A percentile compares a stretch with the other conserved stretches of the same genome.
These are phyloP conservation scores for Collybia sp. DNA, from an alignment of 768 basidiomycete genomes.

Conservation along the genomic window DNA sequence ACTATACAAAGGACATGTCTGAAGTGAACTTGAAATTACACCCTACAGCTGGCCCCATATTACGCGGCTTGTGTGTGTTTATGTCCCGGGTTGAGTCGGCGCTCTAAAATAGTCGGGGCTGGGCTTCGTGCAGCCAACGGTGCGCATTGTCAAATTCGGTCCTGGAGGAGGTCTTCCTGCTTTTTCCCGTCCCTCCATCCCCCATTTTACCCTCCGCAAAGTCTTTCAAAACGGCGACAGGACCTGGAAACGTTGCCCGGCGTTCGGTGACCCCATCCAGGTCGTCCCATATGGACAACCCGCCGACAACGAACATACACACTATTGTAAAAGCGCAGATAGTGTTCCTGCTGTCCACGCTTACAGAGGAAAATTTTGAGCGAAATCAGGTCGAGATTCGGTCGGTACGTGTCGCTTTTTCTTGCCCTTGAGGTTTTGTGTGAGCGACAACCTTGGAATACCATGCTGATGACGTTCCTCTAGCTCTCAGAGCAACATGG, in stretches of 20 bases:
- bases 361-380: constrained; percentile 96
- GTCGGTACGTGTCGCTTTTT: constrained; percentile 60
- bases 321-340: constrained; percentile 97
- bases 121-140: constrained; percentile 4
- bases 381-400: constrained; percentile 93
- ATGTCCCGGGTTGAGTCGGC: too few relatives aligned
- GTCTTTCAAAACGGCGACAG: constrained; percentile 65
- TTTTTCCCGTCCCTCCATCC: constrained; percentile 23
- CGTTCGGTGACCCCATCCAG: constrained; percentile 75
- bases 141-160: constrained; percentile 28
- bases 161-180: constrained; percentile 32
- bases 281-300: constrained; percentile 85
- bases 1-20: constrained; percentile 30
- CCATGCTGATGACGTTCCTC: not conserved
- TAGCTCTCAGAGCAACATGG: constrained; percentile 97
- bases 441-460: too few relatives aligned
- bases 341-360: constrained; percentile 92
- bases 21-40: constrained; percentile 4
- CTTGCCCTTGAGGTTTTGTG: too few relatives aligned
- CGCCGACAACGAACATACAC: constrained; percentile 81
- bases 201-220: constrained; percentile 32
- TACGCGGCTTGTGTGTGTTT: too few relatives aligned
- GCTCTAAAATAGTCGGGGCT: too few relatives aligned
- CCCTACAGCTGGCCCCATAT: too few relatives aligned
- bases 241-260: constrained; percentile 63